Percentiles rank a stretch among this genome's conserved stretches.
Evolutionary conservation across 2,329 filamentous ascomycete genomes (phyloP).

Genomic region (Trichothecium roseum): DNA sequence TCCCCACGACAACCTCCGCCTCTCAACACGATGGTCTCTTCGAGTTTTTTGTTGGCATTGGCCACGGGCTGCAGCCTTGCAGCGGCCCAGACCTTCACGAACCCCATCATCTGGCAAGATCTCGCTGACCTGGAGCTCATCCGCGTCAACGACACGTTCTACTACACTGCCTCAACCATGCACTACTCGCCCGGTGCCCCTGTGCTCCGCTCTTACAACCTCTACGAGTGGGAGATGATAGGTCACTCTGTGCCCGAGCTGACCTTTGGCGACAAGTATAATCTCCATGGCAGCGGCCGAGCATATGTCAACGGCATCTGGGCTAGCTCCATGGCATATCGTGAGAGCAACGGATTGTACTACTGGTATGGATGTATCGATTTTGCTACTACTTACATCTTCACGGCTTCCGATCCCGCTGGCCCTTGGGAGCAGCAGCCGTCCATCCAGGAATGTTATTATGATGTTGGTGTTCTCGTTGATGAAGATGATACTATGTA

Average conservation of each 20-base stretch:
- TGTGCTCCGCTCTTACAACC: conserved; percentile 41
- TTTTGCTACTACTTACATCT: conserved; percentile 40
- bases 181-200: conserved; percentile 47
- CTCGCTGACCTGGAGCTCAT: conserved; percentile 44
- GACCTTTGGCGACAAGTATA: conserved; percentile 33
- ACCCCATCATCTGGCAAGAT: conserved; percentile 44
- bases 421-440: conserved; percentile 30
- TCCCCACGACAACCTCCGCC: no score
- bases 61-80: neutral
- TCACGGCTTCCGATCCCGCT: conserved; percentile 28
- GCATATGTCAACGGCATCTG: conserved; percentile 46
- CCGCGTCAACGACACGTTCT: conserved; percentile 38
- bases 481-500: conserved; percentile 46
- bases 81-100: conserved; percentile 22
- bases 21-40: no score
- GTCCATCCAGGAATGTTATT: conserved; percentile 41
- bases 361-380: conserved; percentile 48
- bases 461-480: conserved; percentile 45
- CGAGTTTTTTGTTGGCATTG: no score
- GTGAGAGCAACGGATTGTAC: conserved; percentile 32
- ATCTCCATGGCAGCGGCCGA: conserved; percentile 23
- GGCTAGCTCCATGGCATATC: conserved; percentile 41
- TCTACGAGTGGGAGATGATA: conserved; percentile 39
- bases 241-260: conserved; percentile 29
- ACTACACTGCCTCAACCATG: conserved; percentile 44